Evolutionary conservation across 1,284 basidiomycete genomes (phyloP).

Genomic region (Bondarzewia mesenterica): DNA sequence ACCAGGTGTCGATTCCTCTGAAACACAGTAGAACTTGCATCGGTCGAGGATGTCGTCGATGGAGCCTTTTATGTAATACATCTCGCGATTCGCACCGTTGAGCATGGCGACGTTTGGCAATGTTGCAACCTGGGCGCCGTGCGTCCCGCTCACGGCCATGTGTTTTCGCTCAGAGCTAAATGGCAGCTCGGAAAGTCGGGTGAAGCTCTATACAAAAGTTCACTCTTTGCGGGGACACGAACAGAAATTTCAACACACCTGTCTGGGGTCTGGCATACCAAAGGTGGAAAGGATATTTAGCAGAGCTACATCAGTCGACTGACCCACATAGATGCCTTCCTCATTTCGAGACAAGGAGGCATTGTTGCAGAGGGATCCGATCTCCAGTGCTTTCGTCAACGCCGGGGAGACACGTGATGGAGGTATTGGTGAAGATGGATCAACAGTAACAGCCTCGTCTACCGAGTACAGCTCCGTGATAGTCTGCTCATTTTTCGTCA

Average conservation of each 20-base stretch:
- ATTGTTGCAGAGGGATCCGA: slow-evolving; percentile 70
- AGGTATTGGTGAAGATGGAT: slow-evolving; percentile 31
- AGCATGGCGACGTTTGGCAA: slow-evolving; percentile 30
- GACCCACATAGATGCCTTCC: slow-evolving; percentile 74
- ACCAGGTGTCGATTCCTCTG: slow-evolving; percentile 73
- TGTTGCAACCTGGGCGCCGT: slow-evolving; percentile 22
- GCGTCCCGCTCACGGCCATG: slow-evolving; percentile 81
- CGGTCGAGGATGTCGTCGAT: slow-evolving; percentile 81
- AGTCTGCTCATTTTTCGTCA: slow-evolving; percentile 95
- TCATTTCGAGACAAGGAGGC: slow-evolving; percentile 58
- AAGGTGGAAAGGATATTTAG: slow-evolving; percentile 76
- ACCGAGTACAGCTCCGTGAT: slow-evolving; percentile 85
- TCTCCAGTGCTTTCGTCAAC: slow-evolving; percentile 53
- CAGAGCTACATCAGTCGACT: slow-evolving; percentile 91
- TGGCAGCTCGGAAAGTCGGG: slow-evolving; percentile 69
- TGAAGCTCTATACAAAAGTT: slow-evolving; percentile 46
- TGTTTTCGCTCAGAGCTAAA: slow-evolving; percentile 93
- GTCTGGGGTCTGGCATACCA: slow-evolving; percentile 62
- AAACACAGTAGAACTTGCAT: slow-evolving; percentile 84
- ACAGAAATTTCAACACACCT: slow-evolving; percentile 33
- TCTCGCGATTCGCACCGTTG: slow-evolving; percentile 39
- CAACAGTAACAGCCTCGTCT: slow-evolving; percentile 73
- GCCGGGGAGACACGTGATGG: slow-evolving; percentile 40
- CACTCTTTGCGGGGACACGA: slow-evolving; percentile 4
- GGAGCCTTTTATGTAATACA: slow-evolving; percentile 90